Evolutionary conservation across 208 protist genomes (phyloP), one percentile per base, ranked within the genome.

Genomic region (Trypanosoma cruzi): DNA sequence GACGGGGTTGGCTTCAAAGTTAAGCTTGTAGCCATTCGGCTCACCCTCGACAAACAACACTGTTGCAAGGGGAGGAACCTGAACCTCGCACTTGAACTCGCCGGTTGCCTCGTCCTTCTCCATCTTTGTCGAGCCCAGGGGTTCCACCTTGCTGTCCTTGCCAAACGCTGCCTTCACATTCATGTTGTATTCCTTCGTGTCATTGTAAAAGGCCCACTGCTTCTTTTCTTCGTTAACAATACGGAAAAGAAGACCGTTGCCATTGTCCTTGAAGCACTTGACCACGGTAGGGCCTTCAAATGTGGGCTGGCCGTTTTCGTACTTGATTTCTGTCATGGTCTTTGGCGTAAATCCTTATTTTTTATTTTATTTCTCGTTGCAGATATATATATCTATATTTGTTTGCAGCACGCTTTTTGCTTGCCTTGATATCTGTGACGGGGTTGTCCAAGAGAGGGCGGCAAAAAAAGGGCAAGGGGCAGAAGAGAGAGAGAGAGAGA

Each of bases 201-300:
- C 88, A 71, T 94, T 94, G 77, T 94, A 94, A 68, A 91, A 94
- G 62, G 80, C 82, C 88, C 88, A 93, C 73, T 85, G 77, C 75
- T 86, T 85, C 70, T 89, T 82, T 54, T 87, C 77, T 28, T 82
- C 68, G 77, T 93, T 88, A 29, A 93, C 77, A 60, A 93, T 85
- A 52, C 88, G 88, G 79, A 93, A 93, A 50, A 93, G 75, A 36
- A 93, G 79, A 34, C 88, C 88, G 77, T 93, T 93, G 70, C 88
- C 88, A 64, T 91, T 86, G 62, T 93, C 81, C 67, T 79, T 80
- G 73, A 93, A 93, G 78, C 85, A 91, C 74, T 91, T 91, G 31
- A 86, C 56, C 13, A 90, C 72, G 24, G 64, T 79, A 67, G 84
- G 68, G 48, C 79, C 85, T 28, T 48, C 75, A 72, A 84, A 90